These are phyloP conservation scores for Suzukiozyma palmioleophila DNA, from an alignment of 1,139 yeast genomes.

Conservation along the genomic window DNA sequence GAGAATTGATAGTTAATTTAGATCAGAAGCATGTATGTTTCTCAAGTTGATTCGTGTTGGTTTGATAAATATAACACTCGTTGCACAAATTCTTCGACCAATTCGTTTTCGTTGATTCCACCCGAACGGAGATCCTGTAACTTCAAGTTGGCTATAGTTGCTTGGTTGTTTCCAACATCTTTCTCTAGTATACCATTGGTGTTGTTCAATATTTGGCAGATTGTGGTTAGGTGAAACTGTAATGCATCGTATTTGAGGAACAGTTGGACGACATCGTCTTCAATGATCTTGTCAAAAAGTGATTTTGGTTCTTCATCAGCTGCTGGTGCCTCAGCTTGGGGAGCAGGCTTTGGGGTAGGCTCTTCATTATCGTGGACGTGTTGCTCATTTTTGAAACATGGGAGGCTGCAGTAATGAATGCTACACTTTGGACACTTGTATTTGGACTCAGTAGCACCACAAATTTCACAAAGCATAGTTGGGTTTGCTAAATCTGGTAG, in stretches of 20 bases:
- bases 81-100: slow-evolving; percentile 58
- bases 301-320: too few relatives aligned
- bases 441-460: slow-evolving; percentile 37
- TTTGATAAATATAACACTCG: slow-evolving; percentile 12
- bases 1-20: too few relatives aligned
- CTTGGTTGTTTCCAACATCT: slow-evolving; percentile 42
- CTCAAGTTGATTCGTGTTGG: not conserved
- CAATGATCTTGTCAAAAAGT: slow-evolving; percentile 13
- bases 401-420: slow-evolving; percentile 46
- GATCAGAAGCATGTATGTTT: not conserved
- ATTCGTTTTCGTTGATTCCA: slow-evolving; percentile 59
- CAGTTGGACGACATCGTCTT: slow-evolving; percentile 36
- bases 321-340: slow-evolving; percentile 4
- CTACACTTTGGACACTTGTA: slow-evolving; percentile 63
- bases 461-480: slow-evolving; percentile 38
- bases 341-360: not conserved
- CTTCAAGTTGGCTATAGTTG: slow-evolving; percentile 56
- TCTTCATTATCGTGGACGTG: slow-evolving; percentile 30
- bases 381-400: slow-evolving; percentile 49
- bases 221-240: slow-evolving; percentile 47
- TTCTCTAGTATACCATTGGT: slow-evolving; percentile 41
- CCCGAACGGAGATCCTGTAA: slow-evolving; percentile 56
- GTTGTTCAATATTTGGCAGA: slow-evolving; percentile 38
- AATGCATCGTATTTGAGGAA: slow-evolving; percentile 47
- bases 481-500: not conserved